Base-by-base conservation (phyloP, 2,329 filamentous ascomycete genomes). In the Ophiostoma sp. region DNA sequence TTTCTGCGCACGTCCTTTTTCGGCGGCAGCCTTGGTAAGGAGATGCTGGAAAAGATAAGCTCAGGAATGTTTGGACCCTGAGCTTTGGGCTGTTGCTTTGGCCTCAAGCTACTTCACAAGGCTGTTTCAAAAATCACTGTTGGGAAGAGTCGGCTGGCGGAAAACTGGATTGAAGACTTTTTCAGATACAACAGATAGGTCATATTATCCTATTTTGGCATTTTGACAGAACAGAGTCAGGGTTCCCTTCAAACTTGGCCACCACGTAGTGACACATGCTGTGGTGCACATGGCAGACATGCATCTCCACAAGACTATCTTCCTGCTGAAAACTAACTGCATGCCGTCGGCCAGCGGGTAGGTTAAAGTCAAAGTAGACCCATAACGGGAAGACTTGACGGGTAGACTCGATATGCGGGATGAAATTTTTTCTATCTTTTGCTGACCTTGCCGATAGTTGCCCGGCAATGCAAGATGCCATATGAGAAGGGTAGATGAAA, bases 401-500 rank as follows among this genome's bases (percentile, higher is more conserved):
- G 9, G 17, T 33, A 19, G 19, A 52, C n/a, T 36, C 33, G 33
- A 36, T 8, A 8, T 36, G 33, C 8, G 33, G 33, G 33, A 8
- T 36, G 33, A 7, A 19, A 19, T 3, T 25, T 25, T 55, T 7
- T 25, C 12, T 9, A 12, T 25, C n/a, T 3, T n/a, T 1, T 39
- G 9, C 31, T 63, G 31, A 39, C 31, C 57, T 33, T 63, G 33
- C 57, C 57, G 31, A n/a, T 19, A 22, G 57, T 63, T 63, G 31
- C 57, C 55, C 31, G 57, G 57, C 57, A 61, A 61, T 61, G 57
- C 57, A 63, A 63, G 57, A 63, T 33, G 57, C 57, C 57, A 63
- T 22, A 63, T 63, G 19, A 22, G 57, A 39, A 19, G 57, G 33
- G 19, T 25, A 12, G 19, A 17, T 25, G 8, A 42, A 64, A 11